A percentile compares a stretch with the other conserved stretches of the same genome.
phyloP scores from a whole-genome alignment of 164 flowering plant genomes.

The Magnolia officinalis region DNA sequence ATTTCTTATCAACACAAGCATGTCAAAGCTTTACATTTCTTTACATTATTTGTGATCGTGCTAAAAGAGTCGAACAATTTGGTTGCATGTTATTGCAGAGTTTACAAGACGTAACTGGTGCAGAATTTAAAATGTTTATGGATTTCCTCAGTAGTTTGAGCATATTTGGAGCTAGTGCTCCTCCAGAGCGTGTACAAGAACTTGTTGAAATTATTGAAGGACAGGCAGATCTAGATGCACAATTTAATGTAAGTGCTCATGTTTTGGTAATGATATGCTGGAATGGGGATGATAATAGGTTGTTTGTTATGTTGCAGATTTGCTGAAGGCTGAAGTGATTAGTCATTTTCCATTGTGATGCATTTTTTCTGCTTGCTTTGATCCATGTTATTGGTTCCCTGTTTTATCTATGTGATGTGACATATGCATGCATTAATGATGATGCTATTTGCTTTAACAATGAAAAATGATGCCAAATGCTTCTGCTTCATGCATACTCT shows the following conservation, averaged over 20 bases:
- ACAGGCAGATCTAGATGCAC: slow-evolving; percentile 93
- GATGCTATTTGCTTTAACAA: too few species aligned
- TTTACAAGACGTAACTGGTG: slow-evolving; percentile 93
- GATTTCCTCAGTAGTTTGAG: slow-evolving; percentile 80
- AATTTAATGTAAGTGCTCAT: slow-evolving; percentile 65
- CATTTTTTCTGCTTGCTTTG: too few species aligned
- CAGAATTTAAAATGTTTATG: slow-evolving; percentile 94
- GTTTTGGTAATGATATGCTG: neutral
- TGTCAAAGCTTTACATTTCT: neutral
- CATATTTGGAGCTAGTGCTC: slow-evolving; percentile 87
- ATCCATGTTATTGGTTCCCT: too few species aligned
- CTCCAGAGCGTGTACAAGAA: slow-evolving; percentile 76
- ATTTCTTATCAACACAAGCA: neutral
- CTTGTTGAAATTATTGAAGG: slow-evolving; percentile 83
- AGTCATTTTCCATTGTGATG: too few species aligned
- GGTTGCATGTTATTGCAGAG: slow-evolving; percentile 50
- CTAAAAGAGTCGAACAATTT: slow-evolving; percentile 4
- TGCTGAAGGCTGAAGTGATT: too few species aligned
- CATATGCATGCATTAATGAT: too few species aligned
- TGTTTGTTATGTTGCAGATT: too few species aligned
- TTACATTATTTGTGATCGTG: neutral
- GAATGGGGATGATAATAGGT: neutral
- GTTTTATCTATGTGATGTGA: too few species aligned
- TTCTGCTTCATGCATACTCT: too few species aligned
- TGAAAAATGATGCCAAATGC: too few species aligned